Evolutionary conservation across 106 monocot species (phyloP).

Genomic region (Chionographis japonica): DNA sequence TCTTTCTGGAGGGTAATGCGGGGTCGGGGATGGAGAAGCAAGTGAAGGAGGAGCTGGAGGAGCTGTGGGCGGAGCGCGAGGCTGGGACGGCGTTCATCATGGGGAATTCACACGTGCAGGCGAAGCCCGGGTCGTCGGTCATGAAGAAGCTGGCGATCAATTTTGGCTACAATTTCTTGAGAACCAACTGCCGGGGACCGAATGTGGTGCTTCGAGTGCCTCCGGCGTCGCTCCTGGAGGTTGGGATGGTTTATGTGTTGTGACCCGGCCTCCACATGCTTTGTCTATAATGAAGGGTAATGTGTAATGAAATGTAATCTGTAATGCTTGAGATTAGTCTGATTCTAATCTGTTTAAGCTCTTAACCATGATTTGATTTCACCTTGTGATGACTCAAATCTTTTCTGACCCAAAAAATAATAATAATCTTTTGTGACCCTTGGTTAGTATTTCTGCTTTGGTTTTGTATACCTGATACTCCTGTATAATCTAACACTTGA

Average conservation of each 20-base stretch:
- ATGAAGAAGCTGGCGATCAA: constrained; percentile 52
- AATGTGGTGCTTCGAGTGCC: constrained; percentile 59
- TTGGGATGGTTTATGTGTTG: constrained; percentile 66
- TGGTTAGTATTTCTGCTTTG: too few relatives aligned
- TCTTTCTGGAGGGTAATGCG: constrained; percentile 25
- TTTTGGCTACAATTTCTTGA: constrained; percentile 55
- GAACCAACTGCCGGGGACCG: constrained; percentile 61
- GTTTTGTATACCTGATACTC: too few relatives aligned
- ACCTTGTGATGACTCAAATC: too few relatives aligned
- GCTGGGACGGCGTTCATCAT: constrained; percentile 60
- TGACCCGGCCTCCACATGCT: constrained; percentile 5
- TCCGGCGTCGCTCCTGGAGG: constrained; percentile 63
- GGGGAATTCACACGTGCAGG: constrained; percentile 56
- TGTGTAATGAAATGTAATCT: too few relatives aligned
- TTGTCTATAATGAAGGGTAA: not conserved
- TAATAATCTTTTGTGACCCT: too few relatives aligned
- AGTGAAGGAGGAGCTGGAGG: constrained; percentile 43
- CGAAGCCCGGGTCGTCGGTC: constrained; percentile 52
- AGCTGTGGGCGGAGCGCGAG: constrained; percentile 35
- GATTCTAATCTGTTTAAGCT: too few relatives aligned
- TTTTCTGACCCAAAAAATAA: too few relatives aligned
- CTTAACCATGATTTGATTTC: too few relatives aligned
- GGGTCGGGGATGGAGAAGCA: constrained; percentile 6
- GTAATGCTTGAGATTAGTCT: too few relatives aligned
- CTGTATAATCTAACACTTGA: too few relatives aligned